Evolutionary conservation across 176 grass and related monocot species (phyloP), one percentile per base, ranked within the genome.

Genomic region (maize (Zea mays)): DNA sequence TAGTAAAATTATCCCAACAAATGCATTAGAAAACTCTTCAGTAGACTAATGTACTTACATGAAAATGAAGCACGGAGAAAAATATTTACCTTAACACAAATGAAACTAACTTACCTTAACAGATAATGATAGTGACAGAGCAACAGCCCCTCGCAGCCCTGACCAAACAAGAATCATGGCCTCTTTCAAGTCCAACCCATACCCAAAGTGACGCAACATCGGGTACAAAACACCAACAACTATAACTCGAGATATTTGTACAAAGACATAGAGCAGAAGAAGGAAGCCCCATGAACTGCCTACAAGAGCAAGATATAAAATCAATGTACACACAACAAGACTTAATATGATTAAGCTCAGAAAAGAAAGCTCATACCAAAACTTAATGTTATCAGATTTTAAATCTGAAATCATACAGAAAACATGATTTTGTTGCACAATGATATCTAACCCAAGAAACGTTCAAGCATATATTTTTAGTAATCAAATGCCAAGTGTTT

Each of bases 281-380:
- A 97, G 86, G 73, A 92, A 94, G 58, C 89, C 87, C 95, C 95
- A 97, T 50, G 95, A 94, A 88, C 73, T 65, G 21, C 91, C 95
- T 97, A 79, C 47, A 87, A 85, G 65, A 82, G 39, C 52, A 91
- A 50, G 38, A 41, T 16, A 87, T 52, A 67, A 76, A 75, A 86
- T 15, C 15, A 83, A 38, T 47, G 71, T 71, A 62, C 0, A 14
- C 7, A 50, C 2, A 17, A 17, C 4, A 36, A 42, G 4, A 42
- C 62, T 17, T 21, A 67, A 73, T 35, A 62, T 40, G 35, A 41
- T 56, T 5, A 73, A 79, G 42, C 12, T 75, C 39, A 76, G 37
- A 41, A 40, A 37, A 36, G 16, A 69, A 21, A 72, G 34, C 35
- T 81, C 50, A 70, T 62, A 44, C 42, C 39, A 86, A 34, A 14